These are phyloP conservation scores for Solanum paucissectum DNA, from an alignment of 257 asterid species.

Conservation along the genomic window DNA sequence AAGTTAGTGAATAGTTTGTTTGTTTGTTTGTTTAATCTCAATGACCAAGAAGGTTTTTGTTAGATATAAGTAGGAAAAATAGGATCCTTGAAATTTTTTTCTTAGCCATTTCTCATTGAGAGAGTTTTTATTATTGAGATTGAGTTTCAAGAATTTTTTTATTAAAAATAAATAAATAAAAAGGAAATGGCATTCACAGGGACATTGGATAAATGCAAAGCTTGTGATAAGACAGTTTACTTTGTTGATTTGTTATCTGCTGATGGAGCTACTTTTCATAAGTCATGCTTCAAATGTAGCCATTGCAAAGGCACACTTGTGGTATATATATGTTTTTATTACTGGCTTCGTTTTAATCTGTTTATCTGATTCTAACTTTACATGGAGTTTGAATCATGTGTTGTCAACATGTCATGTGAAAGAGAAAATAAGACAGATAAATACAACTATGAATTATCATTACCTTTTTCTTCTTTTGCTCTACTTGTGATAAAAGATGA, in stretches of 20 bases:
- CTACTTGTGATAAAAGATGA: neutral
- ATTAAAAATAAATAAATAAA: too few species aligned
- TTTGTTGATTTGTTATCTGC: constrained; percentile 35
- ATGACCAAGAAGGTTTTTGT: constrained; percentile 4
- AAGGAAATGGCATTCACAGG: constrained; percentile 33
- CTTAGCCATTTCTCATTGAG: neutral
- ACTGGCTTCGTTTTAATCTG: neutral
- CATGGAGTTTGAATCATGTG: neutral
- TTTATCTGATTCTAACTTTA: neutral
- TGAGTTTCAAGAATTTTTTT: neutral
- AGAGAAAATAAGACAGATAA: neutral
- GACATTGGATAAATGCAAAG: constrained; percentile 42
- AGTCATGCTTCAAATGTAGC: constrained; percentile 38
- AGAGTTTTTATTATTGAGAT: neutral
- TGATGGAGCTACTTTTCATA: constrained; percentile 34
- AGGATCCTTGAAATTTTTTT: neutral
- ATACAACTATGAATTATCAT: neutral
- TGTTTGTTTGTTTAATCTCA: constrained; percentile 14
- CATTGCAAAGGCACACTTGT: constrained; percentile 47
- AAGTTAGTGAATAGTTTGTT: neutral
- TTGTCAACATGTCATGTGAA: neutral
- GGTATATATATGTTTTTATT: constrained; percentile 6
- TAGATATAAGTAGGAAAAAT: neutral
- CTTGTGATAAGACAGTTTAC: constrained; percentile 41
- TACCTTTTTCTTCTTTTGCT: neutral